phyloP scores from a whole-genome alignment of 495 filamentous ascomycete genomes.

The Neurospora pannonica region DNA sequence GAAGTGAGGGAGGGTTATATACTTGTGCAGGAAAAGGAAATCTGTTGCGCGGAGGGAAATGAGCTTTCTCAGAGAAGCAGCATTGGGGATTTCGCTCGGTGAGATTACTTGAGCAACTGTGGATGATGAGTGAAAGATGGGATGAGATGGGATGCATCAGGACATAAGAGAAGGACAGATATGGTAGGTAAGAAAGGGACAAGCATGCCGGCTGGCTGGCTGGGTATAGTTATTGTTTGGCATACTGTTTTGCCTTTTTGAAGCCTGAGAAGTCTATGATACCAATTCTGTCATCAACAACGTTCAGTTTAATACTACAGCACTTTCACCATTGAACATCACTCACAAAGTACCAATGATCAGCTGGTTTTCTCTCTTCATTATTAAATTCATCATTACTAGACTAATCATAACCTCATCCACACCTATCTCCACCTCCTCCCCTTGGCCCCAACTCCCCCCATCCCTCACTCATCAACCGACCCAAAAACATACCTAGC shows the following conservation, averaged over 20 bases:
- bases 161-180: background rate
- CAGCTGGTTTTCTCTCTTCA: background rate
- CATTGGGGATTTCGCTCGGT: too few relatives aligned
- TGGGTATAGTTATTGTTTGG: background rate
- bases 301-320: background rate
- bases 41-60: too few relatives aligned
- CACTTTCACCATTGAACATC: background rate
- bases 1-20: background rate
- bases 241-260: background rate
- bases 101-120: background rate
- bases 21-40: background rate
- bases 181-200: background rate
- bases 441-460: background rate
- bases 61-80: background rate
- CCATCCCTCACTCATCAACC: background rate
- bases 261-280: background rate
- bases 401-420: background rate
- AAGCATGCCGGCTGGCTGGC: background rate
- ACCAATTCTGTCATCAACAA: background rate
- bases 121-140: background rate
- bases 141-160: background rate
- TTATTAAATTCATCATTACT: background rate
- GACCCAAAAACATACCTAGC: constrained; percentile 41
- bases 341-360: background rate
- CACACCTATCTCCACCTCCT: background rate